A percentile compares a stretch with the other conserved stretches of the same genome.
Evolutionary conservation across 805 yeast species (phyloP).

Genomic region (Teunomyces atbi): DNA sequence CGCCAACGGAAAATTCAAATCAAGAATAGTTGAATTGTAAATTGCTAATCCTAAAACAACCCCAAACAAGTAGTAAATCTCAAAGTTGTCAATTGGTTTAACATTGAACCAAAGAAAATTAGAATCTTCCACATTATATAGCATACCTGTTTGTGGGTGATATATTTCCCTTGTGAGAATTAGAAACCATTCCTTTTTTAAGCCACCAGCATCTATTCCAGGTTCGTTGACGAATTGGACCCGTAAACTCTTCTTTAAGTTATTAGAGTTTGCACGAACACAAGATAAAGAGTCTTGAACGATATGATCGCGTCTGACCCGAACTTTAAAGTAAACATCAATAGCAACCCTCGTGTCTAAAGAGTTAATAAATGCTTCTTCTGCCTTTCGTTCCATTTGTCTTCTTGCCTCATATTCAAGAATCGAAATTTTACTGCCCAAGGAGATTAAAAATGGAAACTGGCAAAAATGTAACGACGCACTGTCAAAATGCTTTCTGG

Average conservation of each 20-base stretch:
- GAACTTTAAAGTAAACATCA: conserved; percentile 67
- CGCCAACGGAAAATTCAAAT: conserved; percentile 71
- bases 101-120: conserved; percentile 73
- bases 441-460: conserved; percentile 75
- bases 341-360: conserved; percentile 58
- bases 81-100: conserved; percentile 42
- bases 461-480: conserved; percentile 66
- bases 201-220: conserved; percentile 95
- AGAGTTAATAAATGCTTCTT: conserved; percentile 80
- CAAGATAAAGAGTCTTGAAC: conserved; percentile 72
- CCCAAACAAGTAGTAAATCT: conserved; percentile 75
- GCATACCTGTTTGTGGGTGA: conserved; percentile 64
- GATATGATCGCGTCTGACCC: conserved; percentile 64
- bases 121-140: conserved; percentile 66
- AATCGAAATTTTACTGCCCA: conserved; percentile 79
- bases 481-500: conserved; percentile 15
- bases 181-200: conserved; percentile 91
- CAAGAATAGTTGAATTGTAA: conserved; percentile 84
- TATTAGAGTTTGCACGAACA: conserved; percentile 52
- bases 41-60: conserved; percentile 87
- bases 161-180: conserved; percentile 69
- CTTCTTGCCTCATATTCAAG: conserved; percentile 78
- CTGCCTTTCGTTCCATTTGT: conserved; percentile 84
- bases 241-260: conserved; percentile 69
- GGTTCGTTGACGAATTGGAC: conserved; percentile 86